These are phyloP conservation scores for Xylaria sp. DNA, from an alignment of 2,329 filamentous ascomycete species.

Conservation along the genomic window DNA sequence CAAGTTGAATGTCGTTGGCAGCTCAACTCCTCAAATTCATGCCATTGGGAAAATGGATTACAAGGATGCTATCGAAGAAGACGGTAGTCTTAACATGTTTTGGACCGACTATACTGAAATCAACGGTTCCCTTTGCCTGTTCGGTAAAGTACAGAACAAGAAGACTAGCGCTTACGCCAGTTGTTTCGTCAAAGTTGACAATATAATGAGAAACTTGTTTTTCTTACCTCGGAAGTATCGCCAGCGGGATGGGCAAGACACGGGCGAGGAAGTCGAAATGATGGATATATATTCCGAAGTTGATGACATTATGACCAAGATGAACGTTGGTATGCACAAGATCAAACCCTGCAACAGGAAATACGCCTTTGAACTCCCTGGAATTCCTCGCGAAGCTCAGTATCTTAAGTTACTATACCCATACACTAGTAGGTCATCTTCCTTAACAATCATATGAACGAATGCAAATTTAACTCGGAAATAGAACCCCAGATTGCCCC, in stretches of 20 bases:
- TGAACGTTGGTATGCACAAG: conserved; percentile 90
- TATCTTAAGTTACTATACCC: conserved; percentile 98
- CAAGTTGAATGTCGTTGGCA: conserved; percentile 86
- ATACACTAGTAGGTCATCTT: conserved; percentile 73
- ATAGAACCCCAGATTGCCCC: conserved; percentile 75
- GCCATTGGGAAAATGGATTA: conserved; percentile 83
- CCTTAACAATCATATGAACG: background rate
- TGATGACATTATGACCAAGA: conserved; percentile 85
- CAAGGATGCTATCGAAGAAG: conserved; percentile 88
- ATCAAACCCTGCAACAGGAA: conserved; percentile 91
- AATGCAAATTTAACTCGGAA: conserved; percentile 39
- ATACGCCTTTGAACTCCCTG: conserved; percentile 93
- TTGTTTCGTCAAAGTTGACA: conserved; percentile 96
- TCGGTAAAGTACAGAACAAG: conserved; percentile 95
- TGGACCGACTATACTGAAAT: conserved; percentile 97
- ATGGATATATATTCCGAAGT: conserved; percentile 91
- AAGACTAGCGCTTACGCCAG: conserved; percentile 82
- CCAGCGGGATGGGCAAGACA: conserved; percentile 70
- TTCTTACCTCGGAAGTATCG: conserved; percentile 83
- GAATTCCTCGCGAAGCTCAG: conserved; percentile 86
- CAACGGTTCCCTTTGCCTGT: conserved; percentile 90
- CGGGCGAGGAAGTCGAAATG: conserved; percentile 84
- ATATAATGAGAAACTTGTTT: conserved; percentile 90
- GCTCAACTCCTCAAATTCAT: conserved; percentile 70
- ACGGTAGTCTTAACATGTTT: conserved; percentile 93